Base-by-base conservation (phyloP, 257 asterid genomes). In the Phtheirospermum japonicum region DNA sequence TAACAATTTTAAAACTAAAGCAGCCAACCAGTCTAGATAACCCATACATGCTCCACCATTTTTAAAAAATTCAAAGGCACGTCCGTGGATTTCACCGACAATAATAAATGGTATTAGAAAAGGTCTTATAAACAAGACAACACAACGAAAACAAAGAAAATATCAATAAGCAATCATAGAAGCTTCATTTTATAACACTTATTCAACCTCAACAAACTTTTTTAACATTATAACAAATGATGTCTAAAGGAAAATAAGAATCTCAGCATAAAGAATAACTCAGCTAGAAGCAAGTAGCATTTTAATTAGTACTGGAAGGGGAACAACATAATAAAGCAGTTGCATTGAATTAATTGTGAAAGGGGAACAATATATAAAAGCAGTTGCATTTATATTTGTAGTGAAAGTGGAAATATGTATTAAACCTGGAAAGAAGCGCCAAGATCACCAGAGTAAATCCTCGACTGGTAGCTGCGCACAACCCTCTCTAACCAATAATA, bases 401-500 rank as follows among this genome's bases (percentile, higher is more conserved):
- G 16, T 19, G 12, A 11, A 36, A 76, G 42, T 59, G 19, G 68
- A 67, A 66, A 71, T 46, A 56, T 39, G 36, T 16, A 58, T 62
- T 61, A 16, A 50, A 91, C 95, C 96, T 85, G 68, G 79, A 91
- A 91, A 11, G 94, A 72, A 73, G 78, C 73, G 55, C 91, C 96
- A 54, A 88, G 76, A 61, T 88, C 94, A 59, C 87, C 98, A 71
- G 92, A 77, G 77, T 82, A 91, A 66, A 85, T 76, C 78, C 98
- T 80, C 26, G 98, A 88, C 82, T 91, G 96, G 82, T 88, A 91
- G 75, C 96, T 82, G 50, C 91, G 95, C 73, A 88, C 80, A 71
- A 91, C 79, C 72, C 90, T 88, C 73, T 91, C 95, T 63, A 91
- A 69, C 96, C 98, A 91, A 68, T 82, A 81, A 72, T 78, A 75